Evolutionary conservation across 495 filamentous ascomycete genomes (phyloP).

Genomic region (Penicillium ochrochloron): DNA sequence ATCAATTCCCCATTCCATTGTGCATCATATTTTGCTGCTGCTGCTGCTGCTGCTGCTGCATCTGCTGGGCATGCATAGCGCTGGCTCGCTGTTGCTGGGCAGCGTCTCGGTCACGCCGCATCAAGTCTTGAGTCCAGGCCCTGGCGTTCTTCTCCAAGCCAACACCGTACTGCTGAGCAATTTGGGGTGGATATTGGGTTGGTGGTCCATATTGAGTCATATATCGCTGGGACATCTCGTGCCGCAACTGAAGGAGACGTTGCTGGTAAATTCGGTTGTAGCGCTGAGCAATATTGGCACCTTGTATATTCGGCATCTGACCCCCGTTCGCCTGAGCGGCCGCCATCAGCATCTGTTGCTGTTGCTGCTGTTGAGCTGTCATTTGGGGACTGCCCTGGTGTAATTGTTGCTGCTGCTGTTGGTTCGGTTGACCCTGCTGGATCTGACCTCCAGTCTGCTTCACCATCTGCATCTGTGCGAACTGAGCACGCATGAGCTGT

Average conservation of each 20-base stretch:
- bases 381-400: conserved; percentile 42
- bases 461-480: conserved; percentile 46
- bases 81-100: conserved; percentile 39
- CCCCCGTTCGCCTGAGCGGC: conserved; percentile 49
- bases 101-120: conserved; percentile 47
- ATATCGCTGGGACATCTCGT: conserved; percentile 45
- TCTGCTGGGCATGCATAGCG: conserved; percentile 47
- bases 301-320: conserved; percentile 40
- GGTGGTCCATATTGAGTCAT: conserved; percentile 49
- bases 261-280: conserved; percentile 48
- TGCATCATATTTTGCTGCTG: conserved; percentile 55
- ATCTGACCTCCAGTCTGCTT: conserved; percentile 47
- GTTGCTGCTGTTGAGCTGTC: conserved; percentile 44
- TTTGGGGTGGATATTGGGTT: conserved; percentile 47
- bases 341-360: conserved; percentile 48
- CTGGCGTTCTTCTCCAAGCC: conserved; percentile 46
- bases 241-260: conserved; percentile 39
- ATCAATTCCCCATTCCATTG: conserved; percentile 48
- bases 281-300: conserved; percentile 36
- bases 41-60: conserved; percentile 53
- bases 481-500: conserved; percentile 48
- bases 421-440: conserved; percentile 37
- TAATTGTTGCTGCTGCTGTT: conserved; percentile 38
- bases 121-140: conserved; percentile 51
- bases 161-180: conserved; percentile 46